phyloP scores from a whole-genome alignment of 768 basidiomycete species.

The Crassisporium funariophilum region DNA sequence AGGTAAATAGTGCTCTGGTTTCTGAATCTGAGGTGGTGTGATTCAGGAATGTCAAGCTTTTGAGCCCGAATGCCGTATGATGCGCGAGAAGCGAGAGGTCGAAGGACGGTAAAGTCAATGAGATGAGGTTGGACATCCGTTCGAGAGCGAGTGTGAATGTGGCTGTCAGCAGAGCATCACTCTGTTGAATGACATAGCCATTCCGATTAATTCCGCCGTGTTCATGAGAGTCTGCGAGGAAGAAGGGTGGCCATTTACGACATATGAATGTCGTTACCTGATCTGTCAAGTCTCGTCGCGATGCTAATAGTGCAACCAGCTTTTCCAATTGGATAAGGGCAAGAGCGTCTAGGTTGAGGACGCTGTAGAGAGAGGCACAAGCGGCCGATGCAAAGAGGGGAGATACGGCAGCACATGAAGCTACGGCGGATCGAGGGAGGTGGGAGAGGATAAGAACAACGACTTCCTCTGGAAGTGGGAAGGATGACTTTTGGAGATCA shows the following conservation, averaged over 20 bases:
- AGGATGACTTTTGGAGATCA: conserved; percentile 4
- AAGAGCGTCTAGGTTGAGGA: conserved; percentile 36
- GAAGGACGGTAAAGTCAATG: conserved; percentile 44
- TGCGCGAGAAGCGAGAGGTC: conserved; percentile 43
- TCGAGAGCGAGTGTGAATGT: conserved; percentile 46
- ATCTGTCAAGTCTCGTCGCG: conserved; percentile 41
- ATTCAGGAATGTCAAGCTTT: conserved; percentile 39
- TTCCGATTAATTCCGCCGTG: conserved; percentile 11
- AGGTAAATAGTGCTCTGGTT: conserved; percentile 35
- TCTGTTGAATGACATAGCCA: conserved; percentile 18
- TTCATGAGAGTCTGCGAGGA: conserved; percentile 21
- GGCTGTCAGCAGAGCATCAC: conserved; percentile 36
- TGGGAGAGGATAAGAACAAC: conserved; percentile 34
- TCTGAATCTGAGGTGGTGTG: conserved; percentile 33
- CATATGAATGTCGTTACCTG: conserved; percentile 42
- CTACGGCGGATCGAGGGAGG: conserved; percentile 32
- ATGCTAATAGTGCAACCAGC: conserved; percentile 39
- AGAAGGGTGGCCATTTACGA: conserved; percentile 45
- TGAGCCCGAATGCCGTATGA: conserved; percentile 45
- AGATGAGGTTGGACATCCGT: conserved; percentile 46
- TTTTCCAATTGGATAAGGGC: conserved; percentile 31
- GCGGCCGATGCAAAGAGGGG: conserved; percentile 34
- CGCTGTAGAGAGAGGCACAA: conserved; percentile 33
- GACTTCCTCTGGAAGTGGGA: conserved; percentile 37
- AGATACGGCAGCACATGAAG: conserved; percentile 34